Percentiles rank a stretch among this genome's conserved stretches.
These are phyloP conservation scores for Danielozyma ontarioensis DNA, from an alignment of 805 yeast genomes.

Conservation along the genomic window DNA sequence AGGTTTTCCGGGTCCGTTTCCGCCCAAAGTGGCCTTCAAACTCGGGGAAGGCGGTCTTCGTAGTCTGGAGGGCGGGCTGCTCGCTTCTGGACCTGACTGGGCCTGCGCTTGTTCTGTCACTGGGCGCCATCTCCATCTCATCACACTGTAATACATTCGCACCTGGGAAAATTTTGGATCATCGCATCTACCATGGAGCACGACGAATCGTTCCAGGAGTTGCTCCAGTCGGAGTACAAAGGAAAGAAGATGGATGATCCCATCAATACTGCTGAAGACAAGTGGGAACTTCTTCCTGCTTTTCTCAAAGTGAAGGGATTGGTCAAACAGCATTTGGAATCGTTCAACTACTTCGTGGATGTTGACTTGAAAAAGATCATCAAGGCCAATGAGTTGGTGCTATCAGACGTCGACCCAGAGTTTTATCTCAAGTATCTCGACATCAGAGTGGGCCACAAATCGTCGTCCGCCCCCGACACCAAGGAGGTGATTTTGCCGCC, in stretches of 20 bases:
- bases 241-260: conserved; percentile 87
- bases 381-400: conserved; percentile 79
- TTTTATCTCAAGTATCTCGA: conserved; percentile 90
- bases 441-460: conserved; percentile 81
- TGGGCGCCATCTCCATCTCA: no score
- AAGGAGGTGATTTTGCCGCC: conserved; percentile 74
- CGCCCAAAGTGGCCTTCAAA: no score
- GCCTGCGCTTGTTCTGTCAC: no score
- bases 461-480: conserved; percentile 43
- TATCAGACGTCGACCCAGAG: conserved; percentile 96
- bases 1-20: no score
- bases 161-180: no score
- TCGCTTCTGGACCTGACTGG: no score
- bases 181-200: conserved; percentile 7
- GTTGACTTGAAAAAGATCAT: conserved; percentile 89
- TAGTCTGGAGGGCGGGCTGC: no score
- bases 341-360: conserved; percentile 96
- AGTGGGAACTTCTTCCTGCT: conserved; percentile 96
- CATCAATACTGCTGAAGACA: conserved; percentile 87
- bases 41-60: no score
- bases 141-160: no score
- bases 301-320: conserved; percentile 92
- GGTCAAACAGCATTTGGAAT: conserved; percentile 95
- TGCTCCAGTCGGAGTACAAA: conserved; percentile 73
- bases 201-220: conserved; percentile 68